Percentiles rank a stretch among this genome's conserved stretches.
Evolutionary conservation across 805 yeast species (phyloP).

Genomic region (Pichia nanzhaoensis): DNA sequence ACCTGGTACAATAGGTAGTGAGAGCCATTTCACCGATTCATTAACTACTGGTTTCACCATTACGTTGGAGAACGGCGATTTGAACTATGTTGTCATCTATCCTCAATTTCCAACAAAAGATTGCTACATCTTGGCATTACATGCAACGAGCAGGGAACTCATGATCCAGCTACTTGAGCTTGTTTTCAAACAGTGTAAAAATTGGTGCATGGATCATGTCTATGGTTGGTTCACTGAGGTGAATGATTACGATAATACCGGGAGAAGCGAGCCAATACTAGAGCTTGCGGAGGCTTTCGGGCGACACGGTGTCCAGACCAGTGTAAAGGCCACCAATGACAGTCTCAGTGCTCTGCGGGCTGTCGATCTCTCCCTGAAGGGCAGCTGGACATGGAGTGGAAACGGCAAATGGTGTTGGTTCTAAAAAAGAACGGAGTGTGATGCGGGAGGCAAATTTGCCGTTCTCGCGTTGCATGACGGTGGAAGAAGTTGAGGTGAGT

Average conservation of each 20-base stretch:
- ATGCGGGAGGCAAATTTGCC: background rate
- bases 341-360: background rate
- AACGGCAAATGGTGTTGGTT: constrained; percentile 20
- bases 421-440: background rate
- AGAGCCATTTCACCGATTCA: background rate
- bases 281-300: too few species aligned
- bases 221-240: background rate
- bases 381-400: constrained; percentile 9
- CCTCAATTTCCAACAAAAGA: background rate
- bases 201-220: background rate
- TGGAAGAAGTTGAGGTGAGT: background rate
- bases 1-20: background rate
- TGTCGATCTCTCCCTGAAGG: background rate
- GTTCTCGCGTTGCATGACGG: background rate
- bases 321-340: background rate
- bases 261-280: too few species aligned
- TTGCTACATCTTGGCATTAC: constrained; percentile 1
- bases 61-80: background rate
- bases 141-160: background rate
- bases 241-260: constrained; percentile 1
- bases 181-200: background rate
- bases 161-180: background rate
- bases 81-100: constrained; percentile 1
- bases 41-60: background rate
- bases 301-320: background rate